These are phyloP conservation scores for Panaeolus papilionaceus DNA, from an alignment of 768 basidiomycete genomes.

Conservation along the genomic window DNA sequence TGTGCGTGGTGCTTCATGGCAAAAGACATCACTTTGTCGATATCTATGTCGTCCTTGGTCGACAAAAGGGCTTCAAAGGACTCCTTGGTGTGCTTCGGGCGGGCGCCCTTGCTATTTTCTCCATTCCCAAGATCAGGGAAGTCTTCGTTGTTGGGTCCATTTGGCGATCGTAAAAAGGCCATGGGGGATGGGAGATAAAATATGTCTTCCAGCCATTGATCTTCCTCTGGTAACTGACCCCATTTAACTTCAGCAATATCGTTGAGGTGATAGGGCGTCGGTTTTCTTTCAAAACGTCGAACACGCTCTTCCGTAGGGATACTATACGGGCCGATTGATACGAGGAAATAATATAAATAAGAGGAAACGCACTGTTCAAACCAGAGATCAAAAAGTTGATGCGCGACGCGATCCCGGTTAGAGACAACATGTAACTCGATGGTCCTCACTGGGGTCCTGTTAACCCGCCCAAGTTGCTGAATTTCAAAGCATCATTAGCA, in stretches of 20 bases:
- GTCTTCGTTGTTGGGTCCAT: slow-evolving; percentile 6
- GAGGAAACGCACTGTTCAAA: slow-evolving; percentile 62
- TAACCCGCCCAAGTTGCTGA: slow-evolving; percentile 68
- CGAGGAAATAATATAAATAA: neutral
- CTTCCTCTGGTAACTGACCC: slow-evolving; percentile 33
- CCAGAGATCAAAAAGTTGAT: slow-evolving; percentile 71
- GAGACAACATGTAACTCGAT: slow-evolving; percentile 76
- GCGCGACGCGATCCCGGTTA: slow-evolving; percentile 68
- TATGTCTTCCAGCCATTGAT: slow-evolving; percentile 35
- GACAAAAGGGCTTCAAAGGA: slow-evolving; percentile 34
- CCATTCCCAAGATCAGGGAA: slow-evolving; percentile 15
- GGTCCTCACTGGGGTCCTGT: slow-evolving; percentile 53
- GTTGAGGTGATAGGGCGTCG: slow-evolving; percentile 47
- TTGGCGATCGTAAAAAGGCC: neutral
- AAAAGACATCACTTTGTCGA: slow-evolving; percentile 45
- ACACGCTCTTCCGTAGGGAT: slow-evolving; percentile 54
- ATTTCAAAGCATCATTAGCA: too few species aligned
- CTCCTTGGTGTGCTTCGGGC: slow-evolving; percentile 31
- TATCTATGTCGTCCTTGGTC: slow-evolving; percentile 33
- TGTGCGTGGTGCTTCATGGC: slow-evolving; percentile 59
- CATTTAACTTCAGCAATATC: slow-evolving; percentile 48
- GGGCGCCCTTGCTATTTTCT: neutral
- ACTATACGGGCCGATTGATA: slow-evolving; percentile 31
- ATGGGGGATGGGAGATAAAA: slow-evolving; percentile 33
- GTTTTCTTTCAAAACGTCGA: slow-evolving; percentile 52